These are phyloP conservation scores for Lentinus tigrinus DNA, from an alignment of 768 basidiomycete species.

Conservation along the genomic window DNA sequence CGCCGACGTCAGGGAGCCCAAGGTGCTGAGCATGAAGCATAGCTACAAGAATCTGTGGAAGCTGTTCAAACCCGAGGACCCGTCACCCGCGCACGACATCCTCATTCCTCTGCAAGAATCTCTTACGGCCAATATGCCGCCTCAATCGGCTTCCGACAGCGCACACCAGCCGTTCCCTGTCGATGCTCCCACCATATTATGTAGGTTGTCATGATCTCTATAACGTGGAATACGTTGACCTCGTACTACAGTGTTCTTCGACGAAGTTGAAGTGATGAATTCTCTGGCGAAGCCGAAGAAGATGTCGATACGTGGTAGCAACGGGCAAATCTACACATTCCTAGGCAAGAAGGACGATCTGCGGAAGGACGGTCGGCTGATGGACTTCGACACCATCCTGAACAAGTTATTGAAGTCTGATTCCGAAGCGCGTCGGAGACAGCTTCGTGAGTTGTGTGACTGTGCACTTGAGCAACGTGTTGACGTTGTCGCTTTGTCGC, in stretches of 20 bases:
- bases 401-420: slow-evolving; percentile 94
- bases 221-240: background rate
- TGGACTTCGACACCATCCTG: slow-evolving; percentile 98
- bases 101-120: slow-evolving; percentile 94
- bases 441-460: slow-evolving; percentile 65
- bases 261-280: slow-evolving; percentile 88
- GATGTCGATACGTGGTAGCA: slow-evolving; percentile 77
- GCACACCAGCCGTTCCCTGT: slow-evolving; percentile 80
- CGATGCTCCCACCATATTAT: slow-evolving; percentile 66
- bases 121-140: slow-evolving; percentile 85
- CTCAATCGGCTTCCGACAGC: slow-evolving; percentile 58
- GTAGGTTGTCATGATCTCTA: slow-evolving; percentile 15
- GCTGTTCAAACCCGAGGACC: slow-evolving; percentile 26
- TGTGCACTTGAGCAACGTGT: background rate
- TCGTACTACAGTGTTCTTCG: slow-evolving; percentile 57
- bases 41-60: slow-evolving; percentile 50
- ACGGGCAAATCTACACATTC: slow-evolving; percentile 87
- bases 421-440: slow-evolving; percentile 87
- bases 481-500: background rate
- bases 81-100: slow-evolving; percentile 52
- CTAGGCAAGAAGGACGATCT: slow-evolving; percentile 97
- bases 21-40: slow-evolving; percentile 48
- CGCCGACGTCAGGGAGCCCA: slow-evolving; percentile 41
- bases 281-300: slow-evolving; percentile 92
- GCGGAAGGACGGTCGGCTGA: slow-evolving; percentile 92